Evolutionary conservation across 2,329 filamentous ascomycete genomes (phyloP), one percentile per base, ranked within the genome.

Genomic region (Alternaria dauci): DNA sequence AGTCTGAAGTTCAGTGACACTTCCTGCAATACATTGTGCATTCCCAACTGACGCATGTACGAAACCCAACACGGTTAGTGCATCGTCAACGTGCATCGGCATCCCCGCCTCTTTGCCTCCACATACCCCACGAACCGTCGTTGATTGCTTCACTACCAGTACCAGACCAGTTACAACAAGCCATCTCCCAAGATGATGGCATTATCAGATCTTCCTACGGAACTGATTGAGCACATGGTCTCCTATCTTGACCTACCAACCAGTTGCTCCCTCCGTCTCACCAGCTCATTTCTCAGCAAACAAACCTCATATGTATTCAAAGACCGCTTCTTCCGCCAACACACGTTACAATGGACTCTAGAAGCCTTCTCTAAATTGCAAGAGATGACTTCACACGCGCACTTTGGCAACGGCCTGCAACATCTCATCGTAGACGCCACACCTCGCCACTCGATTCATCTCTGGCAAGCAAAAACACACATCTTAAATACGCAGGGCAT

Each of bases 401-500:
- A 54, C 12, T 69, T 73, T 32, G 68, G 68, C 14, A 18, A 39
- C 39, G 53, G 57, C 14, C 46, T 75, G 2, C 65, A 59, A 2
- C 48, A 69, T 26, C 65, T 76, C 7, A 52, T 68, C 36, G 66
- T 76, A 16, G 70, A 76, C 43, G 69, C 72, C 2, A 75, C 74
- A 7, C 74, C 74, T 0, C 43, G 59, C 8, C 60, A 71, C 42
- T 67, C 71, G 0, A 70, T 73, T 8, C 41, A 36, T 12, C 50
- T 74, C 3, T 75, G 72, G 73, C 58, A 67, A 28, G 46, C 69
- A 20, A 59, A 59, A 23, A 63, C 60, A 32, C 52, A 47, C n/a
- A 51, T 56, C 5, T 47, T 55, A 16, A 63, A 68, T 23, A 60
- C 55, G 7, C 42, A 55, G 5, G 41, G 48, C 18, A 54, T 64